phyloP scores from a whole-genome alignment of 768 basidiomycete genomes.

The Tulasnella sp. region DNA sequence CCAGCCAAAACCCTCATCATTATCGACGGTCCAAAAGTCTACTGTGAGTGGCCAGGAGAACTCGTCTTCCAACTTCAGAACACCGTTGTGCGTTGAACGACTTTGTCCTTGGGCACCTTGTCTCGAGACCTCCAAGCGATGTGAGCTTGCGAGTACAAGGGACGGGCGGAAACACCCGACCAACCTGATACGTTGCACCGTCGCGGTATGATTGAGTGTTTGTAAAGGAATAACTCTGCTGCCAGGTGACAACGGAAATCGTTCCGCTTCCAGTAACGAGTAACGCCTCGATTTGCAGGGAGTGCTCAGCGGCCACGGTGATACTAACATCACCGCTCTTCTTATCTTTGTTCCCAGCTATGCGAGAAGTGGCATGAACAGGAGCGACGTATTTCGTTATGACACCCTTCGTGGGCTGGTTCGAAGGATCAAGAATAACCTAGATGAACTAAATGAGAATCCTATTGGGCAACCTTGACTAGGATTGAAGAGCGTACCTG shows the following conservation, averaged over 20 bases:
- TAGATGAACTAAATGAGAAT: neutral
- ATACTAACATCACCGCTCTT: slow-evolving; percentile 46
- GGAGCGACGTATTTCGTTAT: neutral
- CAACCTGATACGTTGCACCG: slow-evolving; percentile 38
- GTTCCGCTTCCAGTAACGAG: slow-evolving; percentile 57
- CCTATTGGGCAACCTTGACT: too few relatives aligned
- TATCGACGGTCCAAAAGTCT: slow-evolving; percentile 33
- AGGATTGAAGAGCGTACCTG: slow-evolving; percentile 33
- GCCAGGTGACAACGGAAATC: slow-evolving; percentile 45
- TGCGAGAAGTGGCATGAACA: neutral
- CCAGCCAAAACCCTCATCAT: slow-evolving; percentile 32
- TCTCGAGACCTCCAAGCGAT: slow-evolving; percentile 14
- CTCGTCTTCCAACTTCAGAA: slow-evolving; percentile 39
- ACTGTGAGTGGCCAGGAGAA: slow-evolving; percentile 49
- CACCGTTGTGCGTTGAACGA: slow-evolving; percentile 44
- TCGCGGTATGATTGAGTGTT: slow-evolving; percentile 58
- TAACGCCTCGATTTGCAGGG: slow-evolving; percentile 52
- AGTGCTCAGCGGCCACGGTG: slow-evolving; percentile 52
- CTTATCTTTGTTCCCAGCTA: neutral
- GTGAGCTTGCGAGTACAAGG: neutral
- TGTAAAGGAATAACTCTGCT: slow-evolving; percentile 52
- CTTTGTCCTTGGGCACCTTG: slow-evolving; percentile 46
- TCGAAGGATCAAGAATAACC: neutral
- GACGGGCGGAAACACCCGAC: slow-evolving; percentile 35
- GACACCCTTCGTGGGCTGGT: neutral